Conservation (phyloP, 2,329 filamentous ascomycete genomes). For the Monosporascus ibericus region DNA sequence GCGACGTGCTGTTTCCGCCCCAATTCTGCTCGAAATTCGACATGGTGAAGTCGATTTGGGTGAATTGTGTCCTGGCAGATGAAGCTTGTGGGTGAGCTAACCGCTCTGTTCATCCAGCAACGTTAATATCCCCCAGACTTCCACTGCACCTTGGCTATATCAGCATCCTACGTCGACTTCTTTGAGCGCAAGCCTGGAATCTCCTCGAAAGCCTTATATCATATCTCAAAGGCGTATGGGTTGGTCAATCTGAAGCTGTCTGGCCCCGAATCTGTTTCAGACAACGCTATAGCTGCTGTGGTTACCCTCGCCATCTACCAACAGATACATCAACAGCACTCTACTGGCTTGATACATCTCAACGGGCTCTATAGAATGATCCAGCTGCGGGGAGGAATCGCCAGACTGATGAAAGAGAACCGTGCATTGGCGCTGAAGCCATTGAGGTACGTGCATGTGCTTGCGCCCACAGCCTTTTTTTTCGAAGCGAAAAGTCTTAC, state of each 20-base stretch:
- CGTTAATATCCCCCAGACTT: background rate
- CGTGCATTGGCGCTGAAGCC: no score
- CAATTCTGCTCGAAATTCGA: no score
- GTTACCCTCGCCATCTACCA: background rate
- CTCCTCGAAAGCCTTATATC: background rate
- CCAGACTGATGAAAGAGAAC: no score
- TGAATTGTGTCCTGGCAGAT: no score
- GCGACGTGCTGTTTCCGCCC: no score
- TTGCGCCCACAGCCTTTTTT: no score
- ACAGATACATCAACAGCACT: background rate
- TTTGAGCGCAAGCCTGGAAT: slow-evolving; percentile 1
- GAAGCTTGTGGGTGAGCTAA: no score
- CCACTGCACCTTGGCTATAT: slow-evolving; percentile 1
- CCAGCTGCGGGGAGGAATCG: background rate
- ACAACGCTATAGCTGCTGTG: background rate
- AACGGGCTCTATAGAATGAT: background rate
- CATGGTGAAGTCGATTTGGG: no score
- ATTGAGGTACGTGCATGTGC: no score
- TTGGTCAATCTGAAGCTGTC: slow-evolving; percentile 1
- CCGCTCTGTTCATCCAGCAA: background rate
- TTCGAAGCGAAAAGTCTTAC: no score
- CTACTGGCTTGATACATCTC: background rate
- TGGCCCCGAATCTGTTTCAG: background rate
- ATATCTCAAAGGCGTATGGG: background rate
- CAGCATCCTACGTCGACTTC: slow-evolving; percentile 1